Percentiles rank a stretch among this genome's conserved stretches.
These are phyloP conservation scores for Talaromyces stipitatus DNA, from an alignment of 495 filamentous ascomycete species.

Conservation along the genomic window DNA sequence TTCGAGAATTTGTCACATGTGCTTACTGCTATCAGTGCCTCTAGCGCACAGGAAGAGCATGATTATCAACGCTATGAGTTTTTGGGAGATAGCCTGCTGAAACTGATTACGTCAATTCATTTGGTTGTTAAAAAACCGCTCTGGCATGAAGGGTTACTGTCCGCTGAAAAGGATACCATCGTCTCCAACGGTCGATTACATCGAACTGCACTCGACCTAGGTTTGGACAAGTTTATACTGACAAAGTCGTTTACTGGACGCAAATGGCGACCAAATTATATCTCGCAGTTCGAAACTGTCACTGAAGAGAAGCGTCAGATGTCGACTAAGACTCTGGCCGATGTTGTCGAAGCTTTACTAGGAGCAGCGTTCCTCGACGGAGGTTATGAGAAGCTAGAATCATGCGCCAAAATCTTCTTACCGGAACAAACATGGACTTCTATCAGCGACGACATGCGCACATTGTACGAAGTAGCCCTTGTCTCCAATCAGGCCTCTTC, in stretches of 20 bases:
- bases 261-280: constrained; percentile 65
- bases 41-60: constrained; percentile 47
- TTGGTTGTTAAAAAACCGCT: constrained; percentile 56
- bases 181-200: constrained; percentile 68
- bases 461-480: constrained; percentile 23
- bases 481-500: not conserved
- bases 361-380: constrained; percentile 72
- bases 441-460: constrained; percentile 21
- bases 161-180: constrained; percentile 55
- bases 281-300: constrained; percentile 32
- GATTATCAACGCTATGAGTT: constrained; percentile 90
- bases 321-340: constrained; percentile 77
- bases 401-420: constrained; percentile 58
- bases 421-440: constrained; percentile 52
- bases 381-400: constrained; percentile 50
- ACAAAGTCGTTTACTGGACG: constrained; percentile 55
- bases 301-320: constrained; percentile 29
- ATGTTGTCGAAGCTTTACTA: constrained; percentile 82
- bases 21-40: constrained; percentile 64
- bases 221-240: constrained; percentile 69
- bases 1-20: constrained; percentile 53
- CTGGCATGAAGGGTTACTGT: constrained; percentile 77
- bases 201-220: constrained; percentile 51
- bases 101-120: constrained; percentile 61
- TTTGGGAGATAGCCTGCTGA: constrained; percentile 81